These are phyloP conservation scores for Phytophthora syringae DNA, from an alignment of 352 stramenopile genomes.

Conservation along the genomic window DNA sequence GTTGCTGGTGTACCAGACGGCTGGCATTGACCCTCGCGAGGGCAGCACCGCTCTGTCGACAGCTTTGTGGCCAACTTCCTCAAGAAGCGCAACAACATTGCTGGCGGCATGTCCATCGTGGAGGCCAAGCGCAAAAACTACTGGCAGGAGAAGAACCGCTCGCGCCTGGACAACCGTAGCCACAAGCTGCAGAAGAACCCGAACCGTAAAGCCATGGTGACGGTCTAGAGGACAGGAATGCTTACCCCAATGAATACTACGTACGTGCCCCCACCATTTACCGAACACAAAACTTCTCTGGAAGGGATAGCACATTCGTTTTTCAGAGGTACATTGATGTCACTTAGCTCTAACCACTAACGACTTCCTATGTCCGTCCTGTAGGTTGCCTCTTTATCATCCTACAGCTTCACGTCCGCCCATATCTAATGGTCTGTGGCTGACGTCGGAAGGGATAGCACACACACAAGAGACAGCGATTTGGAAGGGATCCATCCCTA, in stretches of 20 bases:
- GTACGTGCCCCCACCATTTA: slow-evolving; percentile 7
- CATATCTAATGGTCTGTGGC: too few relatives aligned
- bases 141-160: slow-evolving; percentile 81
- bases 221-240: slow-evolving; percentile 60
- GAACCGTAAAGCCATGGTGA: slow-evolving; percentile 78
- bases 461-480: too few relatives aligned
- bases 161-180: slow-evolving; percentile 79
- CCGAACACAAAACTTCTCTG: too few relatives aligned
- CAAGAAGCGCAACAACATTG: slow-evolving; percentile 85
- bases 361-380: too few relatives aligned
- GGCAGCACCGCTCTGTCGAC: slow-evolving; percentile 77
- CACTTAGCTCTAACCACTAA: too few relatives aligned
- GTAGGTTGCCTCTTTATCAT: too few relatives aligned
- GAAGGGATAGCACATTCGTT: too few relatives aligned
- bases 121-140: slow-evolving; percentile 75
- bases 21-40: slow-evolving; percentile 62
- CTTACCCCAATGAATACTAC: slow-evolving; percentile 19
- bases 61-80: slow-evolving; percentile 86
- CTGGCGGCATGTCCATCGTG: slow-evolving; percentile 72
- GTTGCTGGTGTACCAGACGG: slow-evolving; percentile 75
- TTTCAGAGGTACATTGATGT: too few relatives aligned
- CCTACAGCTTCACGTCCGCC: too few relatives aligned
- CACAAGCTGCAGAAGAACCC: slow-evolving; percentile 89
- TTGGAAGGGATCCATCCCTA: neutral
- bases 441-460: too few relatives aligned